Evolutionary conservation across 2,329 filamentous ascomycete species (phyloP).

Genomic region (Ramularia collo-cygni): DNA sequence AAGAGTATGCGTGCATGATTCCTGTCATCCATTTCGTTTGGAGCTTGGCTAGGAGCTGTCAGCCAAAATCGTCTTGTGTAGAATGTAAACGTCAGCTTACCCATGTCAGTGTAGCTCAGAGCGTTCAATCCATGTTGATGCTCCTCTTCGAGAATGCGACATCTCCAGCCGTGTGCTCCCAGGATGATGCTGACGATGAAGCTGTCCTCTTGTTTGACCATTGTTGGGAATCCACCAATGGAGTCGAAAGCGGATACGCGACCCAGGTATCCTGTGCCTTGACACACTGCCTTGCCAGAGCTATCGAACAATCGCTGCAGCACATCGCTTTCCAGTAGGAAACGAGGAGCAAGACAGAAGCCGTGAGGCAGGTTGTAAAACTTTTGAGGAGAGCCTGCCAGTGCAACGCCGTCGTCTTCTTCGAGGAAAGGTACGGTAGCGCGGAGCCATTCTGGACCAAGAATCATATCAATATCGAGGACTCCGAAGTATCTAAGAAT

Average conservation of each 20-base stretch:
- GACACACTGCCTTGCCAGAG: conserved; percentile 13
- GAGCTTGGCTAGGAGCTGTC: conserved; percentile 5
- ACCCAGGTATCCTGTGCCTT: conserved; percentile 14
- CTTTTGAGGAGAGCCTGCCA: conserved; percentile 14
- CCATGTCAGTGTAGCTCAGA: conserved; percentile 14
- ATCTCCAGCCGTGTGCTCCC: conserved; percentile 11
- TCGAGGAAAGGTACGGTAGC: conserved; percentile 13
- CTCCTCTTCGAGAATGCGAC: conserved; percentile 11
- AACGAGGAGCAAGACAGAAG: conserved; percentile 12
- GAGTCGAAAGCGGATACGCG: conserved; percentile 9
- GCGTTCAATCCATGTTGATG: conserved; percentile 15
- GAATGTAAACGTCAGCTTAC: too few species aligned
- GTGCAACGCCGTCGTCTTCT: conserved; percentile 10
- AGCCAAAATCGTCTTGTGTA: too few species aligned
- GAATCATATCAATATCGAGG: conserved; percentile 14
- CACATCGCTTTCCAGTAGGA: conserved; percentile 13
- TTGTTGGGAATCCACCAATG: conserved; percentile 13
- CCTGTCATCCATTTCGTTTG: conserved; percentile 16
- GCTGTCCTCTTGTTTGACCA: conserved; percentile 16
- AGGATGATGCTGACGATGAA: conserved; percentile 17
- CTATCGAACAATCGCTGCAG: conserved; percentile 13
- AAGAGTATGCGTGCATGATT: conserved; percentile 14
- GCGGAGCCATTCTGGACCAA: conserved; percentile 10
- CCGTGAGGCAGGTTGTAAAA: conserved; percentile 16
- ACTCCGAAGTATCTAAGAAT: conserved; percentile 11